phyloP scores from a whole-genome alignment of 2,329 filamentous ascomycete genomes.

The Chrysoporthe puriensis region DNA sequence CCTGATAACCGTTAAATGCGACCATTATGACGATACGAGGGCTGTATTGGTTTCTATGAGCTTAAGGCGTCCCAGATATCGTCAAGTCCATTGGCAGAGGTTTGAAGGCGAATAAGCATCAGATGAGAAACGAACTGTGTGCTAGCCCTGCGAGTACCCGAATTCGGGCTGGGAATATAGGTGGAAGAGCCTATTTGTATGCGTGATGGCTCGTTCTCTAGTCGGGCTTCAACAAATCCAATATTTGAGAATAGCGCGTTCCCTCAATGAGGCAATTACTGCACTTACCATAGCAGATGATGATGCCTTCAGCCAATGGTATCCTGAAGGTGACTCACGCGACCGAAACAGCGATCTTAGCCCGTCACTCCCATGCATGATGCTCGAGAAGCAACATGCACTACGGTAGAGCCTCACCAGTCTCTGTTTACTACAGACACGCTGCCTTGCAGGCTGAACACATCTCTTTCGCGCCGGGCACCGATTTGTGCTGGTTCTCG shows the following conservation, averaged over 20 bases:
- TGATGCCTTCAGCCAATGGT: not conserved
- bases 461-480: not conserved
- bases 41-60: too few species aligned
- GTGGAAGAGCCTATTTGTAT: not conserved
- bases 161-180: not conserved
- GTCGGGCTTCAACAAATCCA: not conserved
- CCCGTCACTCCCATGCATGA: not conserved
- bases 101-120: too few species aligned
- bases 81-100: too few species aligned
- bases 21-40: too few species aligned
- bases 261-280: not conserved
- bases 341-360: not conserved
- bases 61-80: too few species aligned
- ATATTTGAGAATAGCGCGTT: not conserved
- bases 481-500: not conserved
- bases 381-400: not conserved
- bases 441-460: not conserved
- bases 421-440: not conserved
- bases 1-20: too few species aligned
- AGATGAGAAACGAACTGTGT: too few species aligned
- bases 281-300: not conserved
- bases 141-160: too few species aligned
- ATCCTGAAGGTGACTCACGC: not conserved
- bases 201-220: not conserved
- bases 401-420: not conserved